These are phyloP conservation scores for Oryza meyeriana DNA, from an alignment of 176 grass and related monocot species.

Conservation along the genomic window DNA sequence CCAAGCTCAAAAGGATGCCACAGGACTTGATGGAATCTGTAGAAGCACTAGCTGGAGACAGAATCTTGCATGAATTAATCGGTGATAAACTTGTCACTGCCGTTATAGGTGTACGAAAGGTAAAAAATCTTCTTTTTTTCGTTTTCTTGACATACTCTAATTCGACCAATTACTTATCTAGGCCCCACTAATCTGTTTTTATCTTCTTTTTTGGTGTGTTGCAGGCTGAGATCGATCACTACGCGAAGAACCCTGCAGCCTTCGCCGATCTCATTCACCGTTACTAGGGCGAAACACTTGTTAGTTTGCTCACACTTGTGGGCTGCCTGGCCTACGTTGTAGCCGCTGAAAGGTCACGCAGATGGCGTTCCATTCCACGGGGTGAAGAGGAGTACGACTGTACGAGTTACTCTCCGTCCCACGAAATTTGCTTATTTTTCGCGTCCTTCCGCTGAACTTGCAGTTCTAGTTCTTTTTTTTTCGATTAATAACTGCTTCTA, in stretches of 20 bases:
- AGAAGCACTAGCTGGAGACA: slow-evolving; percentile 62
- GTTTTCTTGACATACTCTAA: background rate
- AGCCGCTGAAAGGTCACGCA: too few species aligned
- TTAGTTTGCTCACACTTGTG: too few species aligned
- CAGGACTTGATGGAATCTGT: slow-evolving; percentile 76
- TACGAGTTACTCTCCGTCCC: background rate
- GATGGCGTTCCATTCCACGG: too few species aligned
- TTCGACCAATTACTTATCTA: background rate
- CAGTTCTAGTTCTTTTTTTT: background rate
- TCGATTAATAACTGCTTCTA: background rate
- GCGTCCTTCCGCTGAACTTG: background rate
- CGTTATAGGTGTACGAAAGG: slow-evolving; percentile 73
- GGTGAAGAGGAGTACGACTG: background rate
- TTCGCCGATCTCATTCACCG: slow-evolving; percentile 69
- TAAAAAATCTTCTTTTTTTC: slow-evolving; percentile 1
- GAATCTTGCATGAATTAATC: slow-evolving; percentile 64
- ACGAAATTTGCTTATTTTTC: background rate
- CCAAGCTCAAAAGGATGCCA: slow-evolving; percentile 74
- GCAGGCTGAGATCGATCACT: slow-evolving; percentile 76
- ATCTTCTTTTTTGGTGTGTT: background rate
- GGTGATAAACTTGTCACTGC: slow-evolving; percentile 76
- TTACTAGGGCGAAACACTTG: slow-evolving; percentile 43
- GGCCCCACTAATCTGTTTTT: background rate
- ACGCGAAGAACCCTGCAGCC: slow-evolving; percentile 56
- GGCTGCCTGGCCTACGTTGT: too few species aligned